Evolutionary conservation across 257 asterid genomes (phyloP), one percentile per base, ranked within the genome.

Genomic region (Capsicum pubescens): DNA sequence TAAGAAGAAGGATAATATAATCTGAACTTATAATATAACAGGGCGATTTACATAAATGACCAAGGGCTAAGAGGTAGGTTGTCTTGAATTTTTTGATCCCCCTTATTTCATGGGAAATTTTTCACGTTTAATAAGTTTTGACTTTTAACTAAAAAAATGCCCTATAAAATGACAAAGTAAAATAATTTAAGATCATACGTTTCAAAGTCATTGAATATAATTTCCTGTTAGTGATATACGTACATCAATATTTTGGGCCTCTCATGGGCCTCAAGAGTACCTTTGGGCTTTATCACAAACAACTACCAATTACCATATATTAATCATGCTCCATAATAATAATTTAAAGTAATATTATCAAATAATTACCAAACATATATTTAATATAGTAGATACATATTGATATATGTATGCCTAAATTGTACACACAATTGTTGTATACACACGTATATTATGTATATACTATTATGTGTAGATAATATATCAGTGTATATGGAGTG

Each of bases 241-340:
- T 12, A 26, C 2, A 64, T 64, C 72, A 66, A 32, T 35, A 66
- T 14, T 15, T 35, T 36, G 52, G 74, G 52, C 21, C 50, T 64
- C 44, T 64, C 44, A 64, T 64, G 9, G n/a, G 71, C 72, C 72
- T 66, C 72, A 32, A 66, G 72, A 66, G 72, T 14, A 15, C 60
- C 6, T 56, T 66, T 66, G 48, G 72, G 72, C 72, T 66, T 39
- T 66, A 63, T 63, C 70, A 10, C 16, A 32, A 35, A 13, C 74
- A 67, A 35, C 21, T 17, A 13, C 1, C 6, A 36, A 35, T 67
- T 67, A 35, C 6, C 21, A 14, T 67, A 21, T 36, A 36, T 36
- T 36, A 36, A 36, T 36, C 4, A 36, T 36, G 42, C 42, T 36
- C 42, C 44, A 39, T 39, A 39, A 39, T 39, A 3, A 39, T 39